Percentiles rank a stretch among this genome's conserved stretches.
Conservation (phyloP, 352 stramenopile species). For the Globisporangium orthogonon region DNA sequence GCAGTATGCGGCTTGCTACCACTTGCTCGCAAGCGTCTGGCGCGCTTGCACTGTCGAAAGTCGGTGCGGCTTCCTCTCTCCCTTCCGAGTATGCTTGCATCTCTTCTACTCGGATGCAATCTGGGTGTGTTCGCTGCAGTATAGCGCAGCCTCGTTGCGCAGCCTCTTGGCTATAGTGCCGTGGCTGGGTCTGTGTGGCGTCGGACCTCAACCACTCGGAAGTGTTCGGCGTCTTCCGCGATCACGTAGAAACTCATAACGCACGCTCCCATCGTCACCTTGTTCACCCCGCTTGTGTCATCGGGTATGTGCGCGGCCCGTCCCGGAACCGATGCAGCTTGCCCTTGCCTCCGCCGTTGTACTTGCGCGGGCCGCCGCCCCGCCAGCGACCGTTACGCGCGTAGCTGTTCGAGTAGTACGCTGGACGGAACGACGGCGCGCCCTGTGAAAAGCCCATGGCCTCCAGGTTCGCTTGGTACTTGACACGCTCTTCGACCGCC, state of each 20-base stretch:
- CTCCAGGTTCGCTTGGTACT: constrained; percentile 63
- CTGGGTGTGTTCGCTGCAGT: no score
- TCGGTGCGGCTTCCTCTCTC: no score
- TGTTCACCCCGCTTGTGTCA: constrained; percentile 11
- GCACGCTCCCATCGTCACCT: not conserved
- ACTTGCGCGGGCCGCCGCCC: constrained; percentile 31
- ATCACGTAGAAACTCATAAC: not conserved
- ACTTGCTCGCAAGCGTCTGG: not conserved
- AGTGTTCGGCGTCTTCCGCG: not conserved
- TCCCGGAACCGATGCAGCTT: constrained; percentile 27
- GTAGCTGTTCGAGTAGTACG: constrained; percentile 41
- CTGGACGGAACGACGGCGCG: constrained; percentile 35
- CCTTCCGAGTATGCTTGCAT: not conserved
- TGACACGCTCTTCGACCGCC: constrained; percentile 41
- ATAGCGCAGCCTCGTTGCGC: no score
- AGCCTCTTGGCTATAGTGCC: not conserved
- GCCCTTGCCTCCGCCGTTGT: constrained; percentile 32
- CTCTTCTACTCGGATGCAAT: not conserved
- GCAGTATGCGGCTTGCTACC: not conserved
- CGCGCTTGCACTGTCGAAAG: not conserved
- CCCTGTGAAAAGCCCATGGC: constrained; percentile 43
- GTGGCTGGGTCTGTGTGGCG: not conserved
- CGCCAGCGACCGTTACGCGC: constrained; percentile 47
- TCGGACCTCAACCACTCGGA: not conserved
- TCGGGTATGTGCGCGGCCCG: constrained; percentile 8